A percentile compares a stretch with the other conserved stretches of the same genome.
These are phyloP conservation scores for Nakazawaea siamensis DNA, from an alignment of 805 yeast genomes.

Conservation along the genomic window DNA sequence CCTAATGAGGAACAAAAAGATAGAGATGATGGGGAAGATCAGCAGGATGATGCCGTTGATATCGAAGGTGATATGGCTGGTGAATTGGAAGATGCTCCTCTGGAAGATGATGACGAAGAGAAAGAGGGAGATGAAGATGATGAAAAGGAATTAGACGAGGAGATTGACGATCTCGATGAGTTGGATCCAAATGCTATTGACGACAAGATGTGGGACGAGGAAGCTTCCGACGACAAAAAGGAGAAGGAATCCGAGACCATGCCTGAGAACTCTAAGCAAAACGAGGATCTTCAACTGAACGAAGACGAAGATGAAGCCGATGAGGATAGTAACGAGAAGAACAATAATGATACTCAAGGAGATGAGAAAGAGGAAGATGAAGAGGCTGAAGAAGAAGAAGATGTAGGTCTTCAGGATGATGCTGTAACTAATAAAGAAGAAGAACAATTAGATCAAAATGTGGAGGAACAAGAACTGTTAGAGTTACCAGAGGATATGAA, in stretches of 20 bases:
- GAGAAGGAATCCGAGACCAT: constrained; percentile 76
- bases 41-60: constrained; percentile 83
- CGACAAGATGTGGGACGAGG: constrained; percentile 97
- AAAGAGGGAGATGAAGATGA: constrained; percentile 45
- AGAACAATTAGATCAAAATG: constrained; percentile 62
- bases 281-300: constrained; percentile 43
- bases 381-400: constrained; percentile 58
- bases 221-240: constrained; percentile 64
- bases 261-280: constrained; percentile 46
- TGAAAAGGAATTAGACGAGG: constrained; percentile 77
- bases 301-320: constrained; percentile 34
- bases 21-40: constrained; percentile 55
- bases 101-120: constrained; percentile 46
- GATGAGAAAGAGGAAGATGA: constrained; percentile 36
- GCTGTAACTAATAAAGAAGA: constrained; percentile 62
- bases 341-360: constrained; percentile 24
- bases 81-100: constrained; percentile 70
- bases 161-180: constrained; percentile 82
- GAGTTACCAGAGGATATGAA: constrained; percentile 92
- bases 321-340: constrained; percentile 21
- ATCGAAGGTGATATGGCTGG: constrained; percentile 98
- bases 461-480: constrained; percentile 78
- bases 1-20: constrained; percentile 68
- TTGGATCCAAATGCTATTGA: constrained; percentile 92
- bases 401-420: constrained; percentile 78